Evolutionary conservation across 441 rosid genomes (phyloP), one percentile per base, ranked within the genome.

Genomic region (Populus hybrid): DNA sequence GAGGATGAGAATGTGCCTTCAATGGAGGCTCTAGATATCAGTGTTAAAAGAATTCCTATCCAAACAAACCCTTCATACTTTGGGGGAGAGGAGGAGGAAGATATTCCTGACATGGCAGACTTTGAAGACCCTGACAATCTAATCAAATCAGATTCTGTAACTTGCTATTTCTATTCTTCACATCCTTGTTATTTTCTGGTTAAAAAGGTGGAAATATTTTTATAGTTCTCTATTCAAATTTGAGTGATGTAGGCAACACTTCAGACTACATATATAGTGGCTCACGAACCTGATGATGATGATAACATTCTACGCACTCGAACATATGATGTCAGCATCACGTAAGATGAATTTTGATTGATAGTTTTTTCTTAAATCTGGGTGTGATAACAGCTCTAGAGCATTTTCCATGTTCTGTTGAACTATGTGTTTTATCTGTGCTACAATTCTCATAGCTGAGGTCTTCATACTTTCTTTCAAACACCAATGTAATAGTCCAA

Each of bases 301-400:
- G 95, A 94, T 85, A 91, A 93, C 81, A 94, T 96, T 73, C 89
- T 96, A 70, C 87, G 93, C 50, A 96, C 99, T 67, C 91, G 99
- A 78, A 94, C 99, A 69, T 96, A 96, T 80, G 99, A 96, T 91
- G 86, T 96, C 82, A 96, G 96, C 93, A 96, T 96, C 84, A 92
- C 99, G 98, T 96, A 93, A 86, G 99, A 78, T 78, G 30, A 67
- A 64, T 67, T 38, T 34, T 72, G 34, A 53, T 80, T 28, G 28
- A 36, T 14, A 70, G 4, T 30, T 3, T 0, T 66, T 53, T 9
- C 11, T 72, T 5, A 34, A 67, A 50, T 65, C 32, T 70, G 26
- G 21, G 30, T 53, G 21, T 53, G 2, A 35, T 53, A 6, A 46
- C 34, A n/a, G 36, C 8, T 34, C 36, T 67, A 67, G 23, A 26